phyloP scores from a whole-genome alignment of 2,329 filamentous ascomycete species.

The Eurotiales sp. region DNA sequence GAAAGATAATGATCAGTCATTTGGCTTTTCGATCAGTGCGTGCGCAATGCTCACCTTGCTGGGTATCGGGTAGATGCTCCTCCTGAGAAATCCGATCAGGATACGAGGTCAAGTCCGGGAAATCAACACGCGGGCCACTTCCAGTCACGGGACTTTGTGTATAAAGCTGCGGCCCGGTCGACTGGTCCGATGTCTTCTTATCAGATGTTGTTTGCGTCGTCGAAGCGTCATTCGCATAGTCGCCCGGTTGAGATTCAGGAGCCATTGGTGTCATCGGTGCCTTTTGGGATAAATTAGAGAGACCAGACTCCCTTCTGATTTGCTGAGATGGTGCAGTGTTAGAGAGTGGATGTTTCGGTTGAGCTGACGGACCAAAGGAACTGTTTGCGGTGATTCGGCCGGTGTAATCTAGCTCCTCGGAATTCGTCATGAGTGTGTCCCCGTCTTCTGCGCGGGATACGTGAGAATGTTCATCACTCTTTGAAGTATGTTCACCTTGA shows the following conservation, averaged over 20 bases:
- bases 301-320: constrained; percentile 42
- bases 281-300: constrained; percentile 47
- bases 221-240: constrained; percentile 81
- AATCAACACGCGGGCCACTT: constrained; percentile 43
- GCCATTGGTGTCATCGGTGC: constrained; percentile 56
- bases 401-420: constrained; percentile 41
- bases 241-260: constrained; percentile 54
- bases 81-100: constrained; percentile 51
- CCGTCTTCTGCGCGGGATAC: constrained; percentile 43
- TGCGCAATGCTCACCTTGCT: constrained; percentile 45
- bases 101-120: constrained; percentile 53
- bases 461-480: constrained; percentile 55
- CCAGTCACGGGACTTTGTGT: constrained; percentile 56
- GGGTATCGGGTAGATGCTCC: constrained; percentile 63
- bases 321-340: constrained; percentile 47
- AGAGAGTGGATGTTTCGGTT: constrained; percentile 44
- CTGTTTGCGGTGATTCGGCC: constrained; percentile 43
- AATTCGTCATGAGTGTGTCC: constrained; percentile 61
- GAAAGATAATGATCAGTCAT: constrained; percentile 15
- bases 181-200: constrained; percentile 76
- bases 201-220: constrained; percentile 78
- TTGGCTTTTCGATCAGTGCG: constrained; percentile 15
- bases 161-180: constrained; percentile 63
- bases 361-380: constrained; percentile 50
- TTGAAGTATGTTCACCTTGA: constrained; percentile 33